Percentiles rank a stretch among this genome's conserved stretches.
phyloP scores from a whole-genome alignment of 257 asterid genomes.

The Ophiorrhiza pumila region DNA sequence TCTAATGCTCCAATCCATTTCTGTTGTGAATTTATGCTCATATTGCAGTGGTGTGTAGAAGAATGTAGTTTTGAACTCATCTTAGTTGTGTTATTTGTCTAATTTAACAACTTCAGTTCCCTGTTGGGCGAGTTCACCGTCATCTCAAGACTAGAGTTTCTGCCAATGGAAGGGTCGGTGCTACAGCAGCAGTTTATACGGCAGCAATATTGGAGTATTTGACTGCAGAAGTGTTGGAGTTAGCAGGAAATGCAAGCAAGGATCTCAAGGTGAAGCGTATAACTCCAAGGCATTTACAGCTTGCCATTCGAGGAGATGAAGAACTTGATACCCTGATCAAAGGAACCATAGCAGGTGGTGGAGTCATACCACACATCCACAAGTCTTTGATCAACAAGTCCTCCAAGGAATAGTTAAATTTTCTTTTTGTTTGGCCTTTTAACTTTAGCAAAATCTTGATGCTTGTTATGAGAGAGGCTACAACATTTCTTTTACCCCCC shows the following conservation, averaged over 20 bases:
- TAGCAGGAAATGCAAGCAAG: constrained; percentile 39
- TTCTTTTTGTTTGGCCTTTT: neutral
- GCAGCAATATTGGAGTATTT: constrained; percentile 35
- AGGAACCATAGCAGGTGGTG: constrained; percentile 40
- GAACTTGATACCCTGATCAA: constrained; percentile 37
- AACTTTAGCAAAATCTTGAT: neutral
- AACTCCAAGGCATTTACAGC: constrained; percentile 37
- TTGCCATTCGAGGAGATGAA: constrained; percentile 38
- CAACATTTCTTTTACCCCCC: neutral
- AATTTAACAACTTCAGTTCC: constrained; percentile 21
- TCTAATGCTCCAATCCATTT: neutral
- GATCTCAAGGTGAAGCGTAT: constrained; percentile 41
- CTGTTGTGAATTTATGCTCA: neutral
- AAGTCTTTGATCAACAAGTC: constrained; percentile 36
- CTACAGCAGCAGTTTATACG: constrained; percentile 35
- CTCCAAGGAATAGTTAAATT: constrained; percentile 26
- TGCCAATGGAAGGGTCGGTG: constrained; percentile 34
- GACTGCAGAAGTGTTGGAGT: constrained; percentile 35
- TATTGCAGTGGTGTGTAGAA: neutral
- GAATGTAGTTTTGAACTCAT: neutral
- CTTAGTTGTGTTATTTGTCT: neutral
- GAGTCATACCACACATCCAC: constrained; percentile 36
- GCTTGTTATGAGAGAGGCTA: constrained; percentile 4
- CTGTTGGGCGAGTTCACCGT: constrained; percentile 36
- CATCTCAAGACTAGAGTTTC: constrained; percentile 31